Percentiles rank a stretch among this genome's conserved stretches.
Conservation (phyloP, 208 protist species). For the Leptomonas pyrrhocoris region DNA sequence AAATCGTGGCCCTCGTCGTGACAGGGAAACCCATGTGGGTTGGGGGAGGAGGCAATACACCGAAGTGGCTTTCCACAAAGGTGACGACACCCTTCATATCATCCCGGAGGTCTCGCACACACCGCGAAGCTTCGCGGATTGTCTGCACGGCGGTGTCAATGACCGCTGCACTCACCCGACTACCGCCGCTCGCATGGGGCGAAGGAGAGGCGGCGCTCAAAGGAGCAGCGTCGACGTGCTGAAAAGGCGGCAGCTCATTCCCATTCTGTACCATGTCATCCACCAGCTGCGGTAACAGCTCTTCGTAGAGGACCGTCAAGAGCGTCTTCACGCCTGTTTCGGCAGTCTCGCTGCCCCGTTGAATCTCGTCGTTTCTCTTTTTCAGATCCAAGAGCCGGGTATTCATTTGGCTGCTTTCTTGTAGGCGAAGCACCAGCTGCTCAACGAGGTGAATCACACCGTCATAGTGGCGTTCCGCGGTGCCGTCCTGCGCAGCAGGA, state of each 20-base stretch:
- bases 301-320: constrained; percentile 4
- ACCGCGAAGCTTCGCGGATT: constrained; percentile 1
- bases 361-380: background rate
- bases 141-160: constrained; percentile 8
- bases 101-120: background rate
- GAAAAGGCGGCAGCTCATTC: background rate
- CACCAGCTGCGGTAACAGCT: constrained; percentile 19
- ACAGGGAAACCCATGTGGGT: too few species aligned
- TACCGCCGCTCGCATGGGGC: background rate
- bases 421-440: background rate
- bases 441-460: background rate
- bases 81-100: constrained; percentile 6
- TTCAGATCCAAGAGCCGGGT: background rate
- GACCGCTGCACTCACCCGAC: background rate
- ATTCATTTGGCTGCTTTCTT: background rate
- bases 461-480: background rate
- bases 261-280: background rate
- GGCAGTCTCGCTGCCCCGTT: background rate
- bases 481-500: background rate
- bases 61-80: constrained; percentile 12
- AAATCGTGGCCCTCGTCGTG: too few species aligned
- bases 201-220: background rate
- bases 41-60: background rate
- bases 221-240: background rate
- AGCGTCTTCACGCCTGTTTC: constrained; percentile 1